These are phyloP conservation scores for Yueomyces sinensis DNA, from an alignment of 805 yeast species.

Conservation along the genomic window DNA sequence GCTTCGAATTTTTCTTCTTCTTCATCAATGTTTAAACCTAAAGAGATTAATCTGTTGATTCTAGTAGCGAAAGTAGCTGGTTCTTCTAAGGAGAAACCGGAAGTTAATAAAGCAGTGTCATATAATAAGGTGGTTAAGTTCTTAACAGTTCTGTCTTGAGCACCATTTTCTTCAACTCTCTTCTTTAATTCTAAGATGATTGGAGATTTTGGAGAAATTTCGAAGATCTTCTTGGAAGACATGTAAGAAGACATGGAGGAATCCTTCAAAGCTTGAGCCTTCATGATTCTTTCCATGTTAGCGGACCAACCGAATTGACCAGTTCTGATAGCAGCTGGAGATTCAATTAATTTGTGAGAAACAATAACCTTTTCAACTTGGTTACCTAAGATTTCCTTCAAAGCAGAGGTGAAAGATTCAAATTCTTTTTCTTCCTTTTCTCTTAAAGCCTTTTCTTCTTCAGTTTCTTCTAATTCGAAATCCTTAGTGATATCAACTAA, in stretches of 20 bases:
- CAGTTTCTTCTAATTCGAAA: constrained; percentile 96
- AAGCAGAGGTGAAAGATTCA: constrained; percentile 88
- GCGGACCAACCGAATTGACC: constrained; percentile 99
- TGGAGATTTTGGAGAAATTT: constrained; percentile 92
- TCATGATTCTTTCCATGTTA: constrained; percentile 99
- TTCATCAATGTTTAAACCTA: constrained; percentile 97
- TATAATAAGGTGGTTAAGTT: constrained; percentile 91
- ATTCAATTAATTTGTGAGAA: constrained; percentile 91
- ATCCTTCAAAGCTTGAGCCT: constrained; percentile 99
- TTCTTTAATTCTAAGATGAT: constrained; percentile 91
- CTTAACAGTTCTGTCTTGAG: constrained; percentile 96
- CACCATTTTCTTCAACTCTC: constrained; percentile 95
- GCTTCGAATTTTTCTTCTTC: constrained; percentile 36
- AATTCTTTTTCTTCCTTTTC: constrained; percentile 86
- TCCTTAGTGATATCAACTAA: constrained; percentile 98
- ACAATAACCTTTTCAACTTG: constrained; percentile 99
- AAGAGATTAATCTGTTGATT: constrained; percentile 94
- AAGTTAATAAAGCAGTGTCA: constrained; percentile 96
- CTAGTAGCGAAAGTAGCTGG: constrained; percentile 95
- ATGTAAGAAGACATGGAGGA: constrained; percentile 98
- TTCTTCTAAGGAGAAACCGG: constrained; percentile 98
- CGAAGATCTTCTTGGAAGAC: constrained; percentile 99
- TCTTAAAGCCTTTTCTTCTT: constrained; percentile 90
- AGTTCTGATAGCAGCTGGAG: constrained; percentile 99
- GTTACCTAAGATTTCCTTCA: constrained; percentile 95